Evolutionary conservation across 805 yeast genomes (phyloP).

Genomic region (Metschnikowia gruessii): DNA sequence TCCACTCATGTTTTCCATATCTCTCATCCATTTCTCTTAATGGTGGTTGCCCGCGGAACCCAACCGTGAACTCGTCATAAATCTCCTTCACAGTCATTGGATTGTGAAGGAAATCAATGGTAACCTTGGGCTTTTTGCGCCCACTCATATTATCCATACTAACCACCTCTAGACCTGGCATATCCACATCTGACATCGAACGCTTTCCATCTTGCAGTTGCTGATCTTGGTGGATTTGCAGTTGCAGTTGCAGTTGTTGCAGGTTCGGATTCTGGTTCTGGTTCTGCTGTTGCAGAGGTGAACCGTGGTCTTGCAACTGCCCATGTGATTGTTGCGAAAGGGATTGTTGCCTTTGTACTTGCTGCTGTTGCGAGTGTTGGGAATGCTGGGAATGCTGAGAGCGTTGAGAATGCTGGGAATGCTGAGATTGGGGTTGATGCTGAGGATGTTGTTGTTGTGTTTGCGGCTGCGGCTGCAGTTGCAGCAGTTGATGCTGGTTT

Average conservation of each 20-base stretch:
- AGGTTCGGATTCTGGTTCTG: too few relatives aligned
- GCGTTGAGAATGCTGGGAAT: background rate
- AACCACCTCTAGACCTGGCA: conserved; percentile 21
- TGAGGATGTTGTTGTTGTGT: conserved; percentile 1
- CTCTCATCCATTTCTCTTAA: conserved; percentile 41
- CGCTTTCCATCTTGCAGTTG: conserved; percentile 6
- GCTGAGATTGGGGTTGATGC: conserved; percentile 2
- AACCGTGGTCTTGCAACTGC: conserved; percentile 6
- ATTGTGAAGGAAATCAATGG: conserved; percentile 40
- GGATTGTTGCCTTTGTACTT: conserved; percentile 1
- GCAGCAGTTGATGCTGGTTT: conserved; percentile 1
- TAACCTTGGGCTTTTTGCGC: conserved; percentile 37
- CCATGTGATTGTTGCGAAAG: conserved; percentile 2
- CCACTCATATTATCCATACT: conserved; percentile 16
- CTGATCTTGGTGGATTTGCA: conserved; percentile 3
- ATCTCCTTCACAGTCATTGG: conserved; percentile 45
- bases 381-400: background rate
- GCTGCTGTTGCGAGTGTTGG: conserved; percentile 1
- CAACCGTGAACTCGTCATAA: conserved; percentile 44
- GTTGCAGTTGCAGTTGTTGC: conserved; percentile 4
- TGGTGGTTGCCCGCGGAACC: conserved; percentile 44
- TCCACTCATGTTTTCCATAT: conserved; percentile 45
- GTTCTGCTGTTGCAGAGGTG: conserved; percentile 1
- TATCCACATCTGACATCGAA: conserved; percentile 13
- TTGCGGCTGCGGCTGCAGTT: conserved; percentile 4